Conservation (phyloP, 192 early-diverging fungal genomes). For the Coemansia sp. region DNA sequence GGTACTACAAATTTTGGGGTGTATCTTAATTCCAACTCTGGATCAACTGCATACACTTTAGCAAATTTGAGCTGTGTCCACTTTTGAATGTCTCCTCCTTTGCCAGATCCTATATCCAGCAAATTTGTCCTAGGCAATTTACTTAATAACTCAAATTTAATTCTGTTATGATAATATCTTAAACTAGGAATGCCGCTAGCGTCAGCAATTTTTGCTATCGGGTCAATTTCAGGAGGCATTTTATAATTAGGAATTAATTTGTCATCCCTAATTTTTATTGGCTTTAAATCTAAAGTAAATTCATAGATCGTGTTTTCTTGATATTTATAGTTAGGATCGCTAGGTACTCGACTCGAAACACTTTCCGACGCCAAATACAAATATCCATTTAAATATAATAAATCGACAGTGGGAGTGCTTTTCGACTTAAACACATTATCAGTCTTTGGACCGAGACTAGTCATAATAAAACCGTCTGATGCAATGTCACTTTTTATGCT, state of each 20-base stretch:
- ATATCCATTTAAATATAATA: too few species aligned
- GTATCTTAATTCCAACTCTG: too few species aligned
- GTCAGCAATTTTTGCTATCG: constrained; percentile 3
- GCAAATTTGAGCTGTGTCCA: constrained; percentile 2
- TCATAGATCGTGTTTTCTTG: too few species aligned
- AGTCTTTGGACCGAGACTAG: too few species aligned
- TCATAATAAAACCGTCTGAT: too few species aligned
- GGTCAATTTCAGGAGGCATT: constrained; percentile 7
- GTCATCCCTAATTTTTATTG: background rate
- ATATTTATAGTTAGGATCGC: too few species aligned
- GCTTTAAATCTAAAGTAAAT: too few species aligned
- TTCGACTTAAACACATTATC: too few species aligned
- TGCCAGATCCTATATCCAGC: constrained; percentile 12
- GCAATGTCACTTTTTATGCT: too few species aligned
- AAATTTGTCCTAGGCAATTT: background rate
- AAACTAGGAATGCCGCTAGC: constrained; percentile 2
- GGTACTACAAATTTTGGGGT: too few species aligned
- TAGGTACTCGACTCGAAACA: too few species aligned
- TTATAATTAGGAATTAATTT: constrained; percentile 12
- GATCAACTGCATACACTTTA: constrained; percentile 4
- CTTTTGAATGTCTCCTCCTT: constrained; percentile 9
- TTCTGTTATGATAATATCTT: constrained; percentile 9
- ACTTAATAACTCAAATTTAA: background rate
- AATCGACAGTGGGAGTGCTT: background rate
- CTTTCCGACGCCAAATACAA: too few species aligned